These are phyloP conservation scores for Raffaelea ambrosiae DNA, from an alignment of 2,329 filamentous ascomycete genomes.

Conservation along the genomic window DNA sequence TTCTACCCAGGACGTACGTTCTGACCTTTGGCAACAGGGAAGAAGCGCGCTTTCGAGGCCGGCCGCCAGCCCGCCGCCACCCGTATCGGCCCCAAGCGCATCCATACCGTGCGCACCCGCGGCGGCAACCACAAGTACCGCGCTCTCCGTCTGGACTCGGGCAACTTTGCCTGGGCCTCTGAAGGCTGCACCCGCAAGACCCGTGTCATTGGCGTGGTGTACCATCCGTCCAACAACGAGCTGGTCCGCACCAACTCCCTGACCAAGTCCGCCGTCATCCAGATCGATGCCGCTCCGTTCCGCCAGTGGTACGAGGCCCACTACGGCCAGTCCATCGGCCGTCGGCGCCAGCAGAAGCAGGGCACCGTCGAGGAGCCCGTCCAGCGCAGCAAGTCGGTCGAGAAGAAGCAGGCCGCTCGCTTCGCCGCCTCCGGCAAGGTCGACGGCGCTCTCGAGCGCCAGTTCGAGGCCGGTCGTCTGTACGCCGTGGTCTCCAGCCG, in stretches of 20 bases:
- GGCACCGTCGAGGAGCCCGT: slow-evolving; percentile 55
- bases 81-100: slow-evolving; percentile 69
- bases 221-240: slow-evolving; percentile 99
- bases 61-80: slow-evolving; percentile 99
- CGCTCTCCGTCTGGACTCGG: slow-evolving; percentile 94
- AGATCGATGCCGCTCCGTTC: slow-evolving; percentile 98
- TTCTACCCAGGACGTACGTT: slow-evolving; percentile 50
- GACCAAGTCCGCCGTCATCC: slow-evolving; percentile 97
- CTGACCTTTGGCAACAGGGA: slow-evolving; percentile 68
- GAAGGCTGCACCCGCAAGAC: slow-evolving; percentile 98
- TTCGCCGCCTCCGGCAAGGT: slow-evolving; percentile 83
- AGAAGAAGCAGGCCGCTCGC: slow-evolving; percentile 93
- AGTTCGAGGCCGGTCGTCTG: slow-evolving; percentile 98
- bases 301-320: slow-evolving; percentile 99
- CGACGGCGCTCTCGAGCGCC: slow-evolving; percentile 84
- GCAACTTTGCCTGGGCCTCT: slow-evolving; percentile 99
- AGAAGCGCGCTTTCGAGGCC: slow-evolving; percentile 99
- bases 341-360: slow-evolving; percentile 81
- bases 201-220: slow-evolving; percentile 96
- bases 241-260: slow-evolving; percentile 99
- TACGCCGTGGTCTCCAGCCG: slow-evolving; percentile 88
- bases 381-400: slow-evolving; percentile 93
- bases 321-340: slow-evolving; percentile 87
- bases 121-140: slow-evolving; percentile 99
- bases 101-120: slow-evolving; percentile 34